These are phyloP conservation scores for Boletus barrowsii DNA, from an alignment of 768 basidiomycete genomes.

Conservation along the genomic window DNA sequence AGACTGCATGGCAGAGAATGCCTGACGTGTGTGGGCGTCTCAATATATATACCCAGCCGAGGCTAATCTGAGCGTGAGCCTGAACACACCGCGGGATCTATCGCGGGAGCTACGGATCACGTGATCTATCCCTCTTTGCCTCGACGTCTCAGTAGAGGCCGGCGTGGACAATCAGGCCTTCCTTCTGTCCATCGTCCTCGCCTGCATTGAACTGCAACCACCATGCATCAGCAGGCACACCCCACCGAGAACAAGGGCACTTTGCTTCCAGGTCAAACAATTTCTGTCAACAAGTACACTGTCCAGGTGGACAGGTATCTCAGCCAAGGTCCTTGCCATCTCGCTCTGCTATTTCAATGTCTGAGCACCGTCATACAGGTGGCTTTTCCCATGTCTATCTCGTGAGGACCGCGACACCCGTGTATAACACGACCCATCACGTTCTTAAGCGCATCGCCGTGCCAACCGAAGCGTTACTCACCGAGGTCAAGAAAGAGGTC, in stretches of 20 bases:
- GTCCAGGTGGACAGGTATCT: slow-evolving; percentile 95
- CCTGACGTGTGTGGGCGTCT: slow-evolving; percentile 5
- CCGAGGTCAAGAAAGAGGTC: slow-evolving; percentile 95
- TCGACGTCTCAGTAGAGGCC: neutral
- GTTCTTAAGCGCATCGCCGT: slow-evolving; percentile 97
- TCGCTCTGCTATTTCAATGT: slow-evolving; percentile 5
- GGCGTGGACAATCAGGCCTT: slow-evolving; percentile 2
- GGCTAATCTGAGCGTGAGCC: slow-evolving; percentile 1
- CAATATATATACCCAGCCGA: slow-evolving; percentile 3
- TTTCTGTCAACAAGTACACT: slow-evolving; percentile 83
- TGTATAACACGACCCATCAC: slow-evolving; percentile 91
- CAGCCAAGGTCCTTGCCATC: slow-evolving; percentile 69
- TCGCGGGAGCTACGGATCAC: slow-evolving; percentile 1
- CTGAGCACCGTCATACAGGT: slow-evolving; percentile 47
- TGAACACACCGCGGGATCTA: too few relatives aligned
- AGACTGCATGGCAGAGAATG: slow-evolving; percentile 7
- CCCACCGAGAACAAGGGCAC: slow-evolving; percentile 56
- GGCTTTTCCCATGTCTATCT: slow-evolving; percentile 99
- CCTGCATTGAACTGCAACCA: slow-evolving; percentile 7
- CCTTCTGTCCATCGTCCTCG: slow-evolving; percentile 2
- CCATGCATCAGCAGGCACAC: slow-evolving; percentile 45
- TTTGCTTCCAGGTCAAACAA: slow-evolving; percentile 77
- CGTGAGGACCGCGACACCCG: slow-evolving; percentile 79
- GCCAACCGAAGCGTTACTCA: slow-evolving; percentile 81
- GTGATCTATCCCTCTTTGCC: slow-evolving; percentile 6